phyloP scores from a whole-genome alignment of 306 rosid species.

The Lathyrus aphaca region DNA sequence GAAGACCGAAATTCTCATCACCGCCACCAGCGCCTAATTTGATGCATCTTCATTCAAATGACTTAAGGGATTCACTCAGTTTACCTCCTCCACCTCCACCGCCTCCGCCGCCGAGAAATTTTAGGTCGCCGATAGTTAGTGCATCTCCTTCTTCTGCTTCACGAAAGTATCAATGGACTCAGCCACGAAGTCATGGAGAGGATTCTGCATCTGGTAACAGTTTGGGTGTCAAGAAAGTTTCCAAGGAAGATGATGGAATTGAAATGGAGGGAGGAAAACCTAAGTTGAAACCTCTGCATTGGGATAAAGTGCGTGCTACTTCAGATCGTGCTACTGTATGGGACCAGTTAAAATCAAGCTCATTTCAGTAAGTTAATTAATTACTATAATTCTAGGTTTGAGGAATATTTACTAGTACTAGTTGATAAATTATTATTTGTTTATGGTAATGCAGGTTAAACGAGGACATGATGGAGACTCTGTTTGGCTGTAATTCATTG shows the following conservation, averaged over 20 bases:
- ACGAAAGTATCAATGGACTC: constrained; percentile 41
- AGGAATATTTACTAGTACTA: too few relatives aligned
- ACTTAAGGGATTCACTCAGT: constrained; percentile 31
- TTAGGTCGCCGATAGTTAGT: constrained; percentile 38
- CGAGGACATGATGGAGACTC: constrained; percentile 97
- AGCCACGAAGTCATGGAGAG: constrained; percentile 42
- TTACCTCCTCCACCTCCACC: constrained; percentile 56
- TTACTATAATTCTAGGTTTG: background rate
- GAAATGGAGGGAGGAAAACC: constrained; percentile 69
- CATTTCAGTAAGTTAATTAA: constrained; percentile 77
- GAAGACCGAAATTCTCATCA: constrained; percentile 65
- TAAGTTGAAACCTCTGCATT: constrained; percentile 87
- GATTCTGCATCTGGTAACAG: constrained; percentile 38
- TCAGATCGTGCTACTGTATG: constrained; percentile 95
- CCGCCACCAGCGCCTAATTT: constrained; percentile 73
- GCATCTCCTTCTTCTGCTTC: constrained; percentile 36
- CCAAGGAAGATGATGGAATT: constrained; percentile 53
- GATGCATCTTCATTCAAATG: constrained; percentile 59
- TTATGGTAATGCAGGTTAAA: constrained; percentile 63
- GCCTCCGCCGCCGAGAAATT: constrained; percentile 40
- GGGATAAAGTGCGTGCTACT: constrained; percentile 98
- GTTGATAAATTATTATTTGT: background rate
- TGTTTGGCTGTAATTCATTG: constrained; percentile 73
- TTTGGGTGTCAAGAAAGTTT: constrained; percentile 30
- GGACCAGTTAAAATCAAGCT: constrained; percentile 97